Evolutionary conservation across 768 basidiomycete species (phyloP).

Genomic region (Rickenella mellea): DNA sequence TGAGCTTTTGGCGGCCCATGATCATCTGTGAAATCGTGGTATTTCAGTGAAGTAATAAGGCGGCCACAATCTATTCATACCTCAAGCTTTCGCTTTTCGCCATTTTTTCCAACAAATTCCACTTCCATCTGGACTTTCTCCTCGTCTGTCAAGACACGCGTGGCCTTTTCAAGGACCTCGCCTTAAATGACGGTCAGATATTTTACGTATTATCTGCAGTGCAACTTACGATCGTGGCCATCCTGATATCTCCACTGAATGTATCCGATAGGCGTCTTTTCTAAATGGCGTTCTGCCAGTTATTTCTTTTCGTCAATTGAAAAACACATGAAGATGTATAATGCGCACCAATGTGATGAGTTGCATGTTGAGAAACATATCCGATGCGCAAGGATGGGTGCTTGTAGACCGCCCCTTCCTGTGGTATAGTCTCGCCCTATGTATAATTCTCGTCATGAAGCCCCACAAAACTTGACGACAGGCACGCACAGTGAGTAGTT

Average conservation of each 20-base stretch:
- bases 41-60: slow-evolving; percentile 1
- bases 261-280: slow-evolving; percentile 94
- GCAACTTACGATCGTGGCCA: slow-evolving; percentile 78
- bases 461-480: not conserved
- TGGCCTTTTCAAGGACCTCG: slow-evolving; percentile 85
- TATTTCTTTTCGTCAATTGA: not conserved
- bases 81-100: slow-evolving; percentile 86
- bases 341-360: slow-evolving; percentile 78
- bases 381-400: slow-evolving; percentile 91
- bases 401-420: slow-evolving; percentile 88
- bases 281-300: slow-evolving; percentile 73
- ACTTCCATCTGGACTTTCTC: slow-evolving; percentile 71
- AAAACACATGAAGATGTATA: not conserved
- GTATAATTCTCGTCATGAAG: slow-evolving; percentile 7
- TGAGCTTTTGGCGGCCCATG: slow-evolving; percentile 94
- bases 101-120: slow-evolving; percentile 88
- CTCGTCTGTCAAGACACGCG: slow-evolving; percentile 82
- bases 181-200: slow-evolving; percentile 30
- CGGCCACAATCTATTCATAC: slow-evolving; percentile 22
- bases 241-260: slow-evolving; percentile 99
- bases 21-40: slow-evolving; percentile 39
- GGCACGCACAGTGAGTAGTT: slow-evolving; percentile 68
- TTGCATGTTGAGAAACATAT: slow-evolving; percentile 96
- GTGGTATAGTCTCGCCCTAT: slow-evolving; percentile 85
- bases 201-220: slow-evolving; percentile 4